Evolutionary conservation across 371 early-diverging fungal species (phyloP), one percentile per base, ranked within the genome.

Genomic region (Basidiobolus meristosporus): DNA sequence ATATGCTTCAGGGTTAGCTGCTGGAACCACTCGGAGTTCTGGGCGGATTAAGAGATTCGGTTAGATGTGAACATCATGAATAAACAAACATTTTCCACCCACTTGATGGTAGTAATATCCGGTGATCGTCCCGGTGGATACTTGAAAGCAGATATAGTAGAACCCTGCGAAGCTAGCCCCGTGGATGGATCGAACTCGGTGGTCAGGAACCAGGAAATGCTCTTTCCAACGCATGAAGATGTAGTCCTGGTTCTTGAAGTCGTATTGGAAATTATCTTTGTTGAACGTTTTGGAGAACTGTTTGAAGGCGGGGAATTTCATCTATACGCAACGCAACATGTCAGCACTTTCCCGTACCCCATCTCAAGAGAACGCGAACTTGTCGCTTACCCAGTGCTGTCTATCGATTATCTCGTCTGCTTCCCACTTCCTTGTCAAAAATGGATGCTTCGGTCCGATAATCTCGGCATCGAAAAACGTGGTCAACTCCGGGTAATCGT

Each of bases 161-260:
- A 92, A 95, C 4, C 95, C 95, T 9, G 83, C 90, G 65, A 82
- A 95, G 48, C 80, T 79, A 5, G 95, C 95, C 9, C 96, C 96
- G 39, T 71, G 56, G 44, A 95, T 82, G 18, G 62, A 66, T 45
- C 61, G 72, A 31, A 92, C 77, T 40, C 66, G 68, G 61, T 92
- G 90, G 63, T 95, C 89, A 22, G 96, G 93, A 2, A 92, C 89
- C 32, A 95, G 55, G 54, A 92, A 95, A 44, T n/a, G n/a, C n/a
- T n/a, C n/a, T n/a, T n/a, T n/a, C n/a, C n/a, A n/a, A n/a, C n/a
- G n/a, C n/a, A n/a, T 79, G 81, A 83, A 95, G 19, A 95, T 58
- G 45, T 68, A 70, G 44, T 88, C 82, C 31, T 65, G 59, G 46
- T 72, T 64, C 19, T 56, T 45, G 38, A 71, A 77, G 54, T 85